Conservation (phyloP, 257 asterid genomes). For the Solanum etuberosum region DNA sequence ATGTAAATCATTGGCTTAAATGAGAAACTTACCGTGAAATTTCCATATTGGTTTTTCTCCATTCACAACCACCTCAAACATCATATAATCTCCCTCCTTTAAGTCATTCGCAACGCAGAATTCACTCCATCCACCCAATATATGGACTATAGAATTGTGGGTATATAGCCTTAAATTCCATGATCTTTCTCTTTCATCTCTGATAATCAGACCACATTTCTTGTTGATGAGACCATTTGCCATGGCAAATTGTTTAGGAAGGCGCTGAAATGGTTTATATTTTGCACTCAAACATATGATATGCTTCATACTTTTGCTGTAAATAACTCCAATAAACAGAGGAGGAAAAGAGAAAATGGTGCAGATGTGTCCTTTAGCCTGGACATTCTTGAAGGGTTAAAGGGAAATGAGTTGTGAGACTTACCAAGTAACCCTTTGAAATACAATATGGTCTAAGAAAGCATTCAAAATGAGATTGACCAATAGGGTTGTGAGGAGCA, state of each 20-base stretch:
- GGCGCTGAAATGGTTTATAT: not conserved
- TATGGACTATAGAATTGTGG: not conserved
- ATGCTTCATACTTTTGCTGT: not conserved
- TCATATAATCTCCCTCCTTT: not conserved
- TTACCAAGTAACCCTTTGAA: not conserved
- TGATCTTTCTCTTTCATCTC: not conserved
- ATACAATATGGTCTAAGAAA: not conserved
- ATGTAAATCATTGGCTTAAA: not conserved
- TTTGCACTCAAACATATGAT: not conserved
- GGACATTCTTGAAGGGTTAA: not conserved
- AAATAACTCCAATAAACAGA: not conserved
- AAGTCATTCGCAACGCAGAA: not conserved
- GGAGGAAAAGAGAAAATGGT: not conserved
- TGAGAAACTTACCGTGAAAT: not conserved
- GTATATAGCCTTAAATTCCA: not conserved
- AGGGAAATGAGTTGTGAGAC: not conserved
- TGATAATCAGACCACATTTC: not conserved
- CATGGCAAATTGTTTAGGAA: not conserved
- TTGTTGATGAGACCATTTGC: not conserved
- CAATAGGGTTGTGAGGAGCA: not conserved
- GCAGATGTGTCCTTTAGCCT: not conserved
- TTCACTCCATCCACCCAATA: not conserved
- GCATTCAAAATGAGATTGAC: not conserved
- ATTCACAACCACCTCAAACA: not conserved
- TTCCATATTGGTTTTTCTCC: not conserved